A percentile compares a stretch with the other conserved stretches of the same genome.
Conservation (phyloP, 2,329 filamentous ascomycete genomes). For the Tolypocladium inflatum region DNA sequence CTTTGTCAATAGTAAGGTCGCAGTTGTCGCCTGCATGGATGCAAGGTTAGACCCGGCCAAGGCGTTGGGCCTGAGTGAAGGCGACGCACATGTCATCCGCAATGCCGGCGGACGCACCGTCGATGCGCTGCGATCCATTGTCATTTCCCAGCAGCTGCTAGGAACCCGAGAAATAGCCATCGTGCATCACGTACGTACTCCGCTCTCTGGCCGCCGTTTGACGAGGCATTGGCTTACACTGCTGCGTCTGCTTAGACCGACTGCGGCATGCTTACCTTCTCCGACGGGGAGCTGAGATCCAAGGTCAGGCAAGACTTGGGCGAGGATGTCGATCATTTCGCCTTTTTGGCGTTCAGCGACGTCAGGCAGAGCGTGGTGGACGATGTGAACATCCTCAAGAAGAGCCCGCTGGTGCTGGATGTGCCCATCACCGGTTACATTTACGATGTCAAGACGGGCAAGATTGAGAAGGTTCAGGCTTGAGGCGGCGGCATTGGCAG, state of each 20-base stretch:
- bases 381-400: slow-evolving; percentile 56
- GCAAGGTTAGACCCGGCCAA: slow-evolving; percentile 59
- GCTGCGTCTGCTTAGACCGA: slow-evolving; percentile 18
- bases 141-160: slow-evolving; percentile 72
- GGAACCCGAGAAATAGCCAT: slow-evolving; percentile 61
- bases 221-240: background rate
- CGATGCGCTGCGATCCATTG: slow-evolving; percentile 63
- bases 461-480: slow-evolving; percentile 21
- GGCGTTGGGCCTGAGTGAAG: slow-evolving; percentile 61
- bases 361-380: slow-evolving; percentile 54
- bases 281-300: slow-evolving; percentile 43
- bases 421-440: slow-evolving; percentile 63
- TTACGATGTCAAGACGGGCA: slow-evolving; percentile 69
- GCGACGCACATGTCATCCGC: slow-evolving; percentile 70
- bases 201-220: too few relatives aligned
- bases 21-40: slow-evolving; percentile 69
- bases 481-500: background rate
- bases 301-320: slow-evolving; percentile 52
- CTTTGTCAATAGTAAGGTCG: slow-evolving; percentile 18
- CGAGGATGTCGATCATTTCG: slow-evolving; percentile 36
- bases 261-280: slow-evolving; percentile 57
- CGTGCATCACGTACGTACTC: slow-evolving; percentile 49
- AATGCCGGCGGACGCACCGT: slow-evolving; percentile 60
- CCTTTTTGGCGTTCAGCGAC: slow-evolving; percentile 59
- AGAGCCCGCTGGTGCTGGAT: slow-evolving; percentile 48